Percentiles rank a stretch among this genome's conserved stretches.
Conservation (phyloP, 1,284 basidiomycete species). For the Agaricales sp. region DNA sequence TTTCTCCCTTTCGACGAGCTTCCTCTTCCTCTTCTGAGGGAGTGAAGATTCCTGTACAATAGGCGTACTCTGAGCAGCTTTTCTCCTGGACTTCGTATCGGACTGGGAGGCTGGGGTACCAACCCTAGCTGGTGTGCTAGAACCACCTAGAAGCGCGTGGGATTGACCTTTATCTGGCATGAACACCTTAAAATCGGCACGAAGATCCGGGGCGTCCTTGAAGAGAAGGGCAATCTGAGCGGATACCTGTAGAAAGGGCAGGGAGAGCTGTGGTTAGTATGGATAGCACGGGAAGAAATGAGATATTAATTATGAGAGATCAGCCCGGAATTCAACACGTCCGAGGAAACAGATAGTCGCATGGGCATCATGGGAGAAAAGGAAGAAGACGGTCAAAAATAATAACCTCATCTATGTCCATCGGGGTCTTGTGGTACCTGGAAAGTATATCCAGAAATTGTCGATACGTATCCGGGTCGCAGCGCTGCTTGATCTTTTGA, state of each 20-base stretch:
- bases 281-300: no score
- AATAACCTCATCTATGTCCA: slow-evolving; percentile 66
- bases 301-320: no score
- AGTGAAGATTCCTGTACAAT: slow-evolving; percentile 20
- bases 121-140: slow-evolving; percentile 13
- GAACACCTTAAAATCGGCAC: slow-evolving; percentile 88
- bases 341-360: no score
- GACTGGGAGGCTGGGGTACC: slow-evolving; percentile 19
- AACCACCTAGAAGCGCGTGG: slow-evolving; percentile 15
- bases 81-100: slow-evolving; percentile 17
- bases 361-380: no score
- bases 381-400: no score
- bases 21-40: slow-evolving; percentile 59
- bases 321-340: no score
- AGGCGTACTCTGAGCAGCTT: slow-evolving; percentile 24
- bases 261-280: not conserved
- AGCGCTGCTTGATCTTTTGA: slow-evolving; percentile 94
- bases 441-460: slow-evolving; percentile 91
- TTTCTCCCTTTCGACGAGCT: slow-evolving; percentile 34
- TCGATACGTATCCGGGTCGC: slow-evolving; percentile 89
- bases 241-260: slow-evolving; percentile 18
- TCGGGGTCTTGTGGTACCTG: slow-evolving; percentile 41
- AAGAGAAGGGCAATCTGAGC: slow-evolving; percentile 74
- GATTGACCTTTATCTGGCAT: slow-evolving; percentile 49
- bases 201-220: slow-evolving; percentile 80